Evolutionary conservation across 768 basidiomycete genomes (phyloP).

Genomic region (Pleurotus tuoliensis): DNA sequence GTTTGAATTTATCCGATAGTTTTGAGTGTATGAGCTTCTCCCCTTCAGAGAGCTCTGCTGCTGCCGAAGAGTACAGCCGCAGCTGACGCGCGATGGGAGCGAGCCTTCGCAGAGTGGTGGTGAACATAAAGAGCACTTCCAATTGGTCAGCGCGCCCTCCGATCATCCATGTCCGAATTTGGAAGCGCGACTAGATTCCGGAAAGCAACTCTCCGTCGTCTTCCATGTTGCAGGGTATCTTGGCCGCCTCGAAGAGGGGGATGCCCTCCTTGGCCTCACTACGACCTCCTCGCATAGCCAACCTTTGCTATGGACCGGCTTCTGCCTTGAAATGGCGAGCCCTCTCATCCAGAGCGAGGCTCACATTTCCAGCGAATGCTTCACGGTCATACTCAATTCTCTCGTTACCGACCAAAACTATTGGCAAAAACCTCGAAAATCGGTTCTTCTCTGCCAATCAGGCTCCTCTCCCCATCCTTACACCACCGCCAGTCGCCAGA

Average conservation of each 20-base stretch:
- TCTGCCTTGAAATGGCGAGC: not conserved
- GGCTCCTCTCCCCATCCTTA: conserved; percentile 46
- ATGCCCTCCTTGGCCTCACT: not conserved
- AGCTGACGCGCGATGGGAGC: conserved; percentile 17
- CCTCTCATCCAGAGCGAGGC: not conserved
- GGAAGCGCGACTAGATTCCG: not conserved
- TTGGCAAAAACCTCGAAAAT: not conserved
- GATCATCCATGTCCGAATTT: not conserved
- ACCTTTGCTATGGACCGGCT: not conserved
- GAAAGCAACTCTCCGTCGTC: not conserved
- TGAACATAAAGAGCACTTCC: conserved; percentile 3
- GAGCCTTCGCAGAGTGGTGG: conserved; percentile 29
- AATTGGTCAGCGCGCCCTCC: not conserved
- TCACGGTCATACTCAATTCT: not conserved
- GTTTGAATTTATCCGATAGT: conserved; percentile 69
- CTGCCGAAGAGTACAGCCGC: conserved; percentile 27
- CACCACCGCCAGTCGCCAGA: conserved; percentile 66
- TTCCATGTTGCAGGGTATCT: not conserved
- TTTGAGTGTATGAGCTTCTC: conserved; percentile 71
- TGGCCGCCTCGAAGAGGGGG: conserved; percentile 1
- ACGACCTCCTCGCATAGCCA: not conserved
- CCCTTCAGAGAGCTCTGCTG: conserved; percentile 43
- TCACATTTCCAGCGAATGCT: not conserved
- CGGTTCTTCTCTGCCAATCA: conserved; percentile 9
- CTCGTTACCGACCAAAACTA: not conserved